phyloP scores from a whole-genome alignment of 257 asterid species.

The Nicotiana knightiana region DNA sequence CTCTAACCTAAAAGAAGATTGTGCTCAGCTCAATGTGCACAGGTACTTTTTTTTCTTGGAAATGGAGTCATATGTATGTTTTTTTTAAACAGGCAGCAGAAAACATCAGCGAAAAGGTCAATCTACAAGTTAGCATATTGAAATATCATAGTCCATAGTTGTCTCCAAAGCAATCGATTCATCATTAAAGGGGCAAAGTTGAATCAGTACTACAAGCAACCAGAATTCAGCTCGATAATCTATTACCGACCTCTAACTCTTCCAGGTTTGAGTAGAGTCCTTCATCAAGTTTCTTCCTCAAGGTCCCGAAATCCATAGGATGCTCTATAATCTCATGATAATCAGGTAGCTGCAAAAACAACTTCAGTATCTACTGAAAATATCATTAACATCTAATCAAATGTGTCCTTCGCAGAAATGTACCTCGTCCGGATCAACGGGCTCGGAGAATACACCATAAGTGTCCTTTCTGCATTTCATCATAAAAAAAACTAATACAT shows the following conservation, averaged over 20 bases:
- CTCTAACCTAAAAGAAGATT: too few relatives aligned
- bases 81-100: too few relatives aligned
- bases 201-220: background rate
- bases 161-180: background rate
- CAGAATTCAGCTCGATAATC: background rate
- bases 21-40: too few relatives aligned
- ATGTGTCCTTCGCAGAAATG: slow-evolving; percentile 15
- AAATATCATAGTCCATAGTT: background rate
- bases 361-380: slow-evolving; percentile 12
- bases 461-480: slow-evolving; percentile 75
- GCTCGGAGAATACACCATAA: slow-evolving; percentile 85
- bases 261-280: slow-evolving; percentile 54
- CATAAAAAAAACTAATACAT: background rate
- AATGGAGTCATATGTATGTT: too few relatives aligned
- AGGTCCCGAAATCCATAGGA: slow-evolving; percentile 94
- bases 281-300: slow-evolving; percentile 64
- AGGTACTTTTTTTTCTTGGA: too few relatives aligned
- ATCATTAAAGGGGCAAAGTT: background rate
- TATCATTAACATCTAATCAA: background rate
- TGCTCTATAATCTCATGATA: slow-evolving; percentile 70
- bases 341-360: slow-evolving; percentile 80
- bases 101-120: background rate
- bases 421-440: slow-evolving; percentile 87
- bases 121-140: background rate
- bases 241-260: slow-evolving; percentile 70